Base-by-base conservation (phyloP, 495 filamentous ascomycete genomes). In the Xylaria venustula region DNA sequence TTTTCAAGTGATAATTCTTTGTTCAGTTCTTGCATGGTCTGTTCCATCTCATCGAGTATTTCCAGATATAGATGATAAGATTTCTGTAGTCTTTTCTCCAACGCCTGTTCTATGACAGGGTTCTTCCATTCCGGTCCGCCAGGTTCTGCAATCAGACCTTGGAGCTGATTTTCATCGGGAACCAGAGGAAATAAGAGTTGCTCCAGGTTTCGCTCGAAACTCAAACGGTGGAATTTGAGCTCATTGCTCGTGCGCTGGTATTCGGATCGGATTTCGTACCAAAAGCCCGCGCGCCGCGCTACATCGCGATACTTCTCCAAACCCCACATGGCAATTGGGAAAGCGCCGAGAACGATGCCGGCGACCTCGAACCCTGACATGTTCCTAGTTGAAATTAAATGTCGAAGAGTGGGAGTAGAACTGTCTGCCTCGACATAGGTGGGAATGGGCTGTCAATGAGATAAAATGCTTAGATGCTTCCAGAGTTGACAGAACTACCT, bases 331-430 rank as follows among this genome's bases (percentile, higher is more conserved):
- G 15, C 12, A 0, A 76, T 19, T 0, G 73, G 71, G 37, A 76
- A 69, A 3, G 66, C 52, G 0, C 66, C 68, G 11, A 76, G 64
- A 11, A 75, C 53, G 17, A 72, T 11, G 22, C 74, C 73, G 8
- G 70, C 73, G 5, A 71, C 66, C 55, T 76, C 73, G 11, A 76
- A 45, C 9, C 74, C 74, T 8, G 65, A 69, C 66, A 73, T 71
- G 46, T n/a, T n/a, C n/a, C n/a, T n/a, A n/a, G n/a, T n/a, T n/a
- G n/a, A n/a, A n/a, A n/a, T n/a, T n/a, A n/a, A n/a, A n/a, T n/a
- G n/a, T n/a, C n/a, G n/a, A n/a, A n/a, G n/a, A n/a, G n/a, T n/a
- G n/a, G n/a, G n/a, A n/a, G n/a, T n/a, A n/a, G n/a, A n/a, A n/a
- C n/a, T n/a, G n/a, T n/a, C n/a, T n/a, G n/a, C n/a, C n/a, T n/a